Conservation (phyloP, 2,329 filamentous ascomycete species). For the Pseudogymnoascus sp. region DNA sequence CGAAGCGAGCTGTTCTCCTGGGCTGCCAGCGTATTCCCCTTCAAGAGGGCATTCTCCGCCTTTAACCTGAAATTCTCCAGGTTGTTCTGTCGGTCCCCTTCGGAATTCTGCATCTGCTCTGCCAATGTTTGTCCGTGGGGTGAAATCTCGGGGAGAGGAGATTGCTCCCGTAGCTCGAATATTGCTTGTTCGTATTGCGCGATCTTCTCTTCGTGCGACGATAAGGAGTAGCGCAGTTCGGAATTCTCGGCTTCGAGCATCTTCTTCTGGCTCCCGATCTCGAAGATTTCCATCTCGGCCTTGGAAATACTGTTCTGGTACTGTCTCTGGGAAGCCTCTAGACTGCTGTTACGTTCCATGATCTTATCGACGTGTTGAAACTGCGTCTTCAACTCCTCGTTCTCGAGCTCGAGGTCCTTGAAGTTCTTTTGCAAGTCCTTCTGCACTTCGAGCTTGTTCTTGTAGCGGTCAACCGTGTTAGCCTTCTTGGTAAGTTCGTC, state of each 20-base stretch:
- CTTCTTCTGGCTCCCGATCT: constrained; percentile 35
- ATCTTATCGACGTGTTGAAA: constrained; percentile 28
- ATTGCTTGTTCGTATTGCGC: constrained; percentile 37
- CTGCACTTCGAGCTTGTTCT: constrained; percentile 52
- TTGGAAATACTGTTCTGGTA: constrained; percentile 30
- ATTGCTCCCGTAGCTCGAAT: constrained; percentile 49
- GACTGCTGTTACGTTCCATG: constrained; percentile 20
- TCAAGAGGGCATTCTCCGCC: constrained; percentile 52
- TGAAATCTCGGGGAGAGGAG: background rate
- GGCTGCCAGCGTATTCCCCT: constrained; percentile 43
- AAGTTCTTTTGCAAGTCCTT: constrained; percentile 48
- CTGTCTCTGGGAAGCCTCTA: constrained; percentile 30
- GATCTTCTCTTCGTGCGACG: constrained; percentile 30
- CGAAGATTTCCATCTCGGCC: constrained; percentile 25
- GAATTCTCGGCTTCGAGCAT: constrained; percentile 37
- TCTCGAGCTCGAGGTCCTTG: constrained; percentile 45
- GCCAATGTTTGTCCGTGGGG: constrained; percentile 37
- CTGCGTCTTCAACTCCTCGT: constrained; percentile 43
- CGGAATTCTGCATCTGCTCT: constrained; percentile 44
- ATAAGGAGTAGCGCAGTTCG: constrained; percentile 18
- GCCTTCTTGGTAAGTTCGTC: constrained; percentile 52
- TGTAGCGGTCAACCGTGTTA: constrained; percentile 53
- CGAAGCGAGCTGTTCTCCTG: constrained; percentile 47
- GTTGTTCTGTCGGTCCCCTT: constrained; percentile 32
- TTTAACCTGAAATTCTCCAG: constrained; percentile 47